Evolutionary conservation across 75 land plant species (phyloP).

Genomic region (Cryptomeria japonica): DNA sequence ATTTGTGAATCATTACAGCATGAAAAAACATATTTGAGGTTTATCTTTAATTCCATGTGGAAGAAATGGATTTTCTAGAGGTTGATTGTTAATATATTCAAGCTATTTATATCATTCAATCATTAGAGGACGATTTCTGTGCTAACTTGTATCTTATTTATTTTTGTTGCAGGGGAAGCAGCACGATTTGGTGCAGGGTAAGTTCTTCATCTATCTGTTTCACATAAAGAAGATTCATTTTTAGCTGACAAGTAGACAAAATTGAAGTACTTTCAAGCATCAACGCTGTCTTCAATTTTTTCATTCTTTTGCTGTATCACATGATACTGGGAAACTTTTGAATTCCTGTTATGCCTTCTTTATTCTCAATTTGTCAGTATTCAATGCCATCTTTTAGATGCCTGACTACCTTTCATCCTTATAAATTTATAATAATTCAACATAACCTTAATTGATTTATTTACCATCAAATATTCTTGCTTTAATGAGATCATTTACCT

Average conservation of each 20-base stretch:
- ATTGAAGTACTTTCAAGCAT: not conserved
- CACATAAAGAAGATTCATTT: not conserved
- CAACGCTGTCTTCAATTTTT: not conserved
- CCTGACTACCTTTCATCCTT: not conserved
- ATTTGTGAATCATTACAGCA: not conserved
- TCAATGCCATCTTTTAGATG: not conserved
- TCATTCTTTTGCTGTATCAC: not conserved
- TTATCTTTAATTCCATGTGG: not conserved
- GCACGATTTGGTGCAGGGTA: constrained; percentile 96
- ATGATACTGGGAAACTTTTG: not conserved
- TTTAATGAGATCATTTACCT: not conserved
- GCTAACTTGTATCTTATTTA: not conserved
- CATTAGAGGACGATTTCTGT: not conserved
- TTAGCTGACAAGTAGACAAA: not conserved
- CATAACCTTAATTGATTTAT: not conserved
- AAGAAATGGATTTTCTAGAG: constrained; percentile 1
- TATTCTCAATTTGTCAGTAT: not conserved
- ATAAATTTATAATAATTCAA: not conserved
- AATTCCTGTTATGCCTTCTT: not conserved
- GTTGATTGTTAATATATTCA: not conserved
- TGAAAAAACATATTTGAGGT: not conserved
- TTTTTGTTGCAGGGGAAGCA: constrained; percentile 65
- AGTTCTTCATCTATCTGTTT: constrained; percentile 16
- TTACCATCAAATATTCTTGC: constrained; percentile 4
- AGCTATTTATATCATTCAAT: not conserved